Evolutionary conservation across 495 filamentous ascomycete species (phyloP), one percentile per base, ranked within the genome.

Genomic region (Filosporella fistucella): DNA sequence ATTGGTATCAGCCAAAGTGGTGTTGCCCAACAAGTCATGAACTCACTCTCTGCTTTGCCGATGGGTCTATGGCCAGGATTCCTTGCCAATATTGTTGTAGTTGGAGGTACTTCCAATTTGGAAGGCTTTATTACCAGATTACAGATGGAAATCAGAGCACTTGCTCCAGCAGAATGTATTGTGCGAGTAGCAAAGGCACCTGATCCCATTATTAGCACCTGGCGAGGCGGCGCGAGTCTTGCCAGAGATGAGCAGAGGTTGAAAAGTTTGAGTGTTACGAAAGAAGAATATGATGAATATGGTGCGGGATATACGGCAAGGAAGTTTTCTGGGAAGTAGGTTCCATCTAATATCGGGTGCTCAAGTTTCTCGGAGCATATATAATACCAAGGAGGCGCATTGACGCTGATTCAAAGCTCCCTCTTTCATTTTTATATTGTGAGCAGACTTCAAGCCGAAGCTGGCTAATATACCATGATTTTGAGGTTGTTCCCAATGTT

Each of bases 1-100:
- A 84, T 99, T 42, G 93, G 91, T 0, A 75, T 96, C 69, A 80
- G 80, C 36, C 86, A 95, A 56, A 85, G 86, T 3, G 93, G 93
- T 2, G 69, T 97, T 2, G 80, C 86, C 1, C 86, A 89, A 45
- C 73, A 84, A 32, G 81, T 95, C 32, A 70, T 96, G 66, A 86
- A 97, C 54, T 85, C 82, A 20, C 63, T 99, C 21, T 76, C 78
- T n/a, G 76, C 68, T 7, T 56, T 97, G 25, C 94, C 93, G 1
- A 67, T 82, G 11, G 87, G 81, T 0, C 60, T 95, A 20, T 86
- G 90, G 71, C 81, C 85, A 14, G 77, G 82, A 0, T 78, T 95
- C 54, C 66, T 96, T 35, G 84, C 88, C 8, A 97, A 99, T 55
- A 81, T 96, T 24, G 61, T 96, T 12, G 81, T 95, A 7, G 86